These are phyloP conservation scores for Theobroma cacao DNA, from an alignment of 345 rosid species.

Conservation along the genomic window DNA sequence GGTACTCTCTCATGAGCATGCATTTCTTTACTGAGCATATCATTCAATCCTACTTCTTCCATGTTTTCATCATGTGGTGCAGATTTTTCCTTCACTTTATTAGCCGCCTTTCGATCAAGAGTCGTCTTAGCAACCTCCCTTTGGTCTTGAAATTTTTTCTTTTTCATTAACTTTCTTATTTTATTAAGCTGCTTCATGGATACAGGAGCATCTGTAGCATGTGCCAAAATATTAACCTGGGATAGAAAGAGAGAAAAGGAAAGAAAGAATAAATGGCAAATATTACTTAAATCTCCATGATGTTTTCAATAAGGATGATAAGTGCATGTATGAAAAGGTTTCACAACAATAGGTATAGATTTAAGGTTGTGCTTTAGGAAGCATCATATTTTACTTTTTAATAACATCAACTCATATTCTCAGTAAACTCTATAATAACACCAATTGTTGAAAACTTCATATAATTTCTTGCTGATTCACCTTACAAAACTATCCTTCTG, in stretches of 20 bases:
- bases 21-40: constrained; percentile 32
- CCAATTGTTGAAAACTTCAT: neutral
- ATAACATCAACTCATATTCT: neutral
- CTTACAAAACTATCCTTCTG: neutral
- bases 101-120: constrained; percentile 24
- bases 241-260: constrained; percentile 16
- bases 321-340: constrained; percentile 2
- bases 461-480: neutral
- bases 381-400: neutral
- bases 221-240: constrained; percentile 89
- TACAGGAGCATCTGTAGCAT: constrained; percentile 67
- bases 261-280: constrained; percentile 16
- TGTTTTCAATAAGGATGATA: neutral
- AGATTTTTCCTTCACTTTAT: constrained; percentile 27
- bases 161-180: constrained; percentile 66
- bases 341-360: neutral
- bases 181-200: constrained; percentile 76
- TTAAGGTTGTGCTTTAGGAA: neutral
- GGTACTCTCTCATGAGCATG: constrained; percentile 30
- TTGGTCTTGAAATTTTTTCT: constrained; percentile 42
- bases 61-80: constrained; percentile 24
- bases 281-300: neutral
- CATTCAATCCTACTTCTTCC: constrained; percentile 30
- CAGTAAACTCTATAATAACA: neutral
- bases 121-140: constrained; percentile 20